Conservation (phyloP, 768 basidiomycete species). For the Krasilnikovozyma curviuscula region DNA sequence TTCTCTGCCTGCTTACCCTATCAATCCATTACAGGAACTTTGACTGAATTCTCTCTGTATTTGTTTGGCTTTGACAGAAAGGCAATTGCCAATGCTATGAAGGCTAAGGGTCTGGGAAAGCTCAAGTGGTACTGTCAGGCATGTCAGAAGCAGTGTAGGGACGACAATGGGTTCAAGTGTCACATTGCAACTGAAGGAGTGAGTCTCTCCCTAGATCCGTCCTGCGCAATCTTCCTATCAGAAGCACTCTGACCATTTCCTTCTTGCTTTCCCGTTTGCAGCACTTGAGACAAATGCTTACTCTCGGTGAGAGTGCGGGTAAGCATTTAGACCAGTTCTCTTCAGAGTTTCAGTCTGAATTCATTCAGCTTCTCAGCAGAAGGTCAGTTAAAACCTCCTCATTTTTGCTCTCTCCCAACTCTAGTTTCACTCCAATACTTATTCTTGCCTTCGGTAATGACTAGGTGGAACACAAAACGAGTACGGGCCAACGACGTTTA, state of each 20-base stretch:
- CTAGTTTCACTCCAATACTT: neutral
- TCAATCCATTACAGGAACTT: neutral
- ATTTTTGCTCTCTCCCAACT: neutral
- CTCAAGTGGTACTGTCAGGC: slow-evolving; percentile 98
- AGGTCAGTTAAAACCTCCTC: slow-evolving; percentile 38
- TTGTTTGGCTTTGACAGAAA: neutral
- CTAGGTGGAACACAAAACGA: slow-evolving; percentile 78
- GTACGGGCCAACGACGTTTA: slow-evolving; percentile 89
- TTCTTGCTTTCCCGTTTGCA: slow-evolving; percentile 33
- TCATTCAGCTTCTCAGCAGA: slow-evolving; percentile 71
- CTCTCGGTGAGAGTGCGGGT: slow-evolving; percentile 85
- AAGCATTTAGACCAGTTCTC: slow-evolving; percentile 83
- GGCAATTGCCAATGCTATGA: slow-evolving; percentile 74
- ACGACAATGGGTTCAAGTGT: slow-evolving; percentile 98
- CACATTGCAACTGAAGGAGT: slow-evolving; percentile 37
- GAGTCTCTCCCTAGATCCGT: neutral
- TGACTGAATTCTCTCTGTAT: neutral
- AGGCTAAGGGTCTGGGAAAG: slow-evolving; percentile 81
- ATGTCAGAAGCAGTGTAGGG: slow-evolving; percentile 87
- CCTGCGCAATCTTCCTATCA: neutral
- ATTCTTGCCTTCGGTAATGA: neutral
- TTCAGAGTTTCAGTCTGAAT: slow-evolving; percentile 68
- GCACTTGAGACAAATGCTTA: slow-evolving; percentile 90
- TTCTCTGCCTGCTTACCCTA: neutral
- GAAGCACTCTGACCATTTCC: slow-evolving; percentile 25